These are phyloP conservation scores for Plenodomus tracheiphilus DNA, from an alignment of 2,329 filamentous ascomycete genomes.

Conservation along the genomic window DNA sequence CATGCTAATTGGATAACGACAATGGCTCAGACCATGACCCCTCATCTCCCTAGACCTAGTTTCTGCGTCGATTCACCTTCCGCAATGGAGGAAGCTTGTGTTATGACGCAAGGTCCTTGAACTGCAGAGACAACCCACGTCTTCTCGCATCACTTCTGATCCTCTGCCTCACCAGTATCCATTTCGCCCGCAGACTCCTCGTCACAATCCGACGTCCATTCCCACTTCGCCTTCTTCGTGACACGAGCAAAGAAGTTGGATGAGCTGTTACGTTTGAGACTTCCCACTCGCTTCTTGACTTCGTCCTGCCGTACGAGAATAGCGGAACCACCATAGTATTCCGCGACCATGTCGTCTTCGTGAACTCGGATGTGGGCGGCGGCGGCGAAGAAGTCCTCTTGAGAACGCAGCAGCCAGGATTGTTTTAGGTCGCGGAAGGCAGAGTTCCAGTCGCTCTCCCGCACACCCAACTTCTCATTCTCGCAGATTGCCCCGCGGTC, in stretches of 20 bases:
- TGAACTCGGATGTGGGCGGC: neutral
- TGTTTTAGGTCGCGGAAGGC: neutral
- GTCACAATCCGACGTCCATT: neutral
- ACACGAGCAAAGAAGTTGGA: neutral
- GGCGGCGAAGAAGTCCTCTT: neutral
- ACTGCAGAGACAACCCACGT: neutral
- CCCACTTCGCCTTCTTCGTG: neutral
- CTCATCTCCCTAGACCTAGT: too few relatives aligned
- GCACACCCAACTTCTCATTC: neutral
- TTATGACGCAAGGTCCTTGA: too few relatives aligned
- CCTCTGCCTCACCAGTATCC: neutral
- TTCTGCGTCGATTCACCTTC: too few relatives aligned
- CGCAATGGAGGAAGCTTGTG: too few relatives aligned
- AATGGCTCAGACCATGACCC: too few relatives aligned
- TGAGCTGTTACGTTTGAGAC: neutral
- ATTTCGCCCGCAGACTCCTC: neutral
- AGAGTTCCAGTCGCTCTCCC: neutral
- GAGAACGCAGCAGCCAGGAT: neutral
- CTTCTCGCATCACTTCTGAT: neutral
- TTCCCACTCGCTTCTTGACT: neutral
- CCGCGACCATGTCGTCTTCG: neutral
- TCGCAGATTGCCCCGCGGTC: neutral
- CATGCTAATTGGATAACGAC: too few relatives aligned
- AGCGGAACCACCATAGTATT: neutral
- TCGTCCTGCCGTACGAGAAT: neutral